Evolutionary conservation across 306 rosid genomes (phyloP), one percentile per base, ranked within the genome.

Genomic region (Prunus salicina): DNA sequence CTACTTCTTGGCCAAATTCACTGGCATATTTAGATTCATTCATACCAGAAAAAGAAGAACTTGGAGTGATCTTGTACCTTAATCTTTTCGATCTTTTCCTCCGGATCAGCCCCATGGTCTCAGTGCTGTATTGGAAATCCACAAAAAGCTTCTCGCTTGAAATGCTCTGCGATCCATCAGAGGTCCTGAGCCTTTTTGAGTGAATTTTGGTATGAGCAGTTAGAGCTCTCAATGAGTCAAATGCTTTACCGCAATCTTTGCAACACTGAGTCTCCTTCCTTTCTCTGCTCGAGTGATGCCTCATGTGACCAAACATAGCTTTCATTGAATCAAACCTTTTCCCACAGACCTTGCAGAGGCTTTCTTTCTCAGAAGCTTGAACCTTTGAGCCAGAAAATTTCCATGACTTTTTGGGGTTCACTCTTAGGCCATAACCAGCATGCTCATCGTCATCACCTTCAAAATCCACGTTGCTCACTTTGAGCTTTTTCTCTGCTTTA

Each of bases 271-370:
- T n/a, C 32, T 67, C 81, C 47, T 64, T 75, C 84, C 74, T 83
- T 22, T 70, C 28, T 56, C 53, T 79, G 3, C 83, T 82, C 1
- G 88, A 79, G 74, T 85, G 91, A 69, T 81, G 83, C 69, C 89
- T 81, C 91, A 85, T 81, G 38, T 88, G 91, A 25, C 91, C 91
- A 53, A 83, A 85, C 50, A 88, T 41, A 14, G 88, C 87, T 53
- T 69, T 81, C 63, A 67, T 22, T 3, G 86, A 69, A 4, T 76
- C 81, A 65, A 88, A 88, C 46, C 46, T 69, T 64, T 81, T 85
- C 19, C 82, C 86, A 53, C 89, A 88, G 12, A 83, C 63, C 27
- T 69, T 73, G 84, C 91, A 85, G 47, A 51, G 34, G 22, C 25
- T 32, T 61, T 81, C 84, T 76, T 78, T 70, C 49, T 11, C 24